Conservation (phyloP, 805 yeast genomes). For the Zygoascus ofunaensis region DNA sequence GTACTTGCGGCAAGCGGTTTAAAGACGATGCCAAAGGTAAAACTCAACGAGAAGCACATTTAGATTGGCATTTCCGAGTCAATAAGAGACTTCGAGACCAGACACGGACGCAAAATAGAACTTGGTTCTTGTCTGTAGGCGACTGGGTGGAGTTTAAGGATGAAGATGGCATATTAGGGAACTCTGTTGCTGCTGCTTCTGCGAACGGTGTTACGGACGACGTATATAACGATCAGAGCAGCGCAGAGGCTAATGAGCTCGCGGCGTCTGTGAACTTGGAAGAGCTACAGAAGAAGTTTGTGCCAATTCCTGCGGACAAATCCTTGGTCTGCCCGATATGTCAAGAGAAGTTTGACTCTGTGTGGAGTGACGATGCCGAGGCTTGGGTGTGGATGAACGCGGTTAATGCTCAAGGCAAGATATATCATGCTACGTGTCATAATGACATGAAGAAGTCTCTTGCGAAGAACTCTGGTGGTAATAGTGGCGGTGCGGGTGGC, state of each 20-base stretch:
- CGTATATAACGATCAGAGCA: slow-evolving; percentile 5
- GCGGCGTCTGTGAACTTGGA: slow-evolving; percentile 19
- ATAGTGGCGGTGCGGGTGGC: background rate
- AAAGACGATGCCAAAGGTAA: slow-evolving; percentile 49
- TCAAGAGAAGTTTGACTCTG: slow-evolving; percentile 53
- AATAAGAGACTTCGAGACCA: slow-evolving; percentile 59
- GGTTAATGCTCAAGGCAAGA: slow-evolving; percentile 38
- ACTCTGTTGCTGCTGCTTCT: slow-evolving; percentile 13
- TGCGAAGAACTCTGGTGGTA: slow-evolving; percentile 1
- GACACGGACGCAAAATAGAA: slow-evolving; percentile 51
- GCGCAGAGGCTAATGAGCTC: slow-evolving; percentile 6
- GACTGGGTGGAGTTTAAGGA: slow-evolving; percentile 73
- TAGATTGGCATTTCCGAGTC: slow-evolving; percentile 94
- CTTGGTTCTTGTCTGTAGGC: slow-evolving; percentile 68
- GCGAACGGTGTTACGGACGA: slow-evolving; percentile 11
- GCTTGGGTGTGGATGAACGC: slow-evolving; percentile 80
- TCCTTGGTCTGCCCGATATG: slow-evolving; percentile 59
- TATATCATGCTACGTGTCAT: slow-evolving; percentile 61
- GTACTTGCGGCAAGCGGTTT: slow-evolving; percentile 84
- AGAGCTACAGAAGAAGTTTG: slow-evolving; percentile 39
- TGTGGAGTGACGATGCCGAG: slow-evolving; percentile 63
- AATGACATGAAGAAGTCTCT: slow-evolving; percentile 41
- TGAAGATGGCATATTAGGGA: slow-evolving; percentile 43
- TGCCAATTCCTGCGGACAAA: slow-evolving; percentile 58
- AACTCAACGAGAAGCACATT: slow-evolving; percentile 50